Evolutionary conservation across 176 grass and related monocot species (phyloP), one percentile per base, ranked within the genome.

Genomic region (Eragrostis nindensis): DNA sequence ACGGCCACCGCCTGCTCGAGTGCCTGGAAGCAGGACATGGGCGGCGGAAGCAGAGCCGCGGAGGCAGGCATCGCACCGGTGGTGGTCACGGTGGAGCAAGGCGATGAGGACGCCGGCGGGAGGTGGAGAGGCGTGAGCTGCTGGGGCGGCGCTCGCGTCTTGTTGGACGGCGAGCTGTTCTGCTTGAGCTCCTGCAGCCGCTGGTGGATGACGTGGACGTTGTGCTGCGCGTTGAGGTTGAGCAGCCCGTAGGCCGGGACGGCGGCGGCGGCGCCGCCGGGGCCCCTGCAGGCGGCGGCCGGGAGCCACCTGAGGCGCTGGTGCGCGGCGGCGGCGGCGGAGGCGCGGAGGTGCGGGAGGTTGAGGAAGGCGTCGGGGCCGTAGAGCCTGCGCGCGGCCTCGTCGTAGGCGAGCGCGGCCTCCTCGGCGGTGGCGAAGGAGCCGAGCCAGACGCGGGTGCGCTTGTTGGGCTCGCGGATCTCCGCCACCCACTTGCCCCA

Each of bases 151-250:
- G 60, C 18, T 45, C 75, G 48, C 0, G 30, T 44, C 30, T 70
- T 84, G 15, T 71, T 41, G 40, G 76, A 39, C 38, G 41, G 36
- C 4, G 57, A 75, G 57, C 12, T 41, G 43, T 57, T 85, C 49
- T n/a, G n/a, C n/a, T 95, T 95, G 62, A 99, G 87, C 82, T 99
- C 96, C 76, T 99, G 96, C 21, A 99, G 82, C 81, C 85, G 89
- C 85, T 99, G 96, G 79, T 99, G 90, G 66, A 99, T 99, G 88
- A 90, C 93, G 72, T 99, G 92, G n/a, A 99, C 96, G 75, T 99
- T 99, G 86, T 99, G 96, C 78, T 99, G 96, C 40, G 92, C 96
- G 77, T 91, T 99, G 84, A 99, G 92, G 88, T 99, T 99, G 72
- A 99, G 87, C 25, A 99, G 88, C 56, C 96, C 96, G 56, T 88